Conservation (phyloP, 345 rosid species). For the Carallia pectinifolia region DNA sequence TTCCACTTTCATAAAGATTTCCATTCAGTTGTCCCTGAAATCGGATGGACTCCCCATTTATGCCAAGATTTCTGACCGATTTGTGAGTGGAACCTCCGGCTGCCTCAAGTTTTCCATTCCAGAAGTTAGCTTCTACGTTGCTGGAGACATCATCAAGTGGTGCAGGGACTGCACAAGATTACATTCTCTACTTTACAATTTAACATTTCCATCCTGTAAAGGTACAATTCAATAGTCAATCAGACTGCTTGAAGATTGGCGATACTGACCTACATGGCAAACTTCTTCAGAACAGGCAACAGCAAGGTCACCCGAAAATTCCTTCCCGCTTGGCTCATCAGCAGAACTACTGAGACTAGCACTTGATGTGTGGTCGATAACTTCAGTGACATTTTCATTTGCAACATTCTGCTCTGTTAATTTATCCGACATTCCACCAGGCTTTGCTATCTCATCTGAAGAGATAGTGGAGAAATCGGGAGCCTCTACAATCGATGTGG, state of each 20-base stretch:
- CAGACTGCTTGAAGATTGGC: conserved; percentile 18
- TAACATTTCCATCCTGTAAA: conserved; percentile 25
- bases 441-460: conserved; percentile 34
- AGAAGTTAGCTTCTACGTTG: conserved; percentile 32
- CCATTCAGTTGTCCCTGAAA: conserved; percentile 36
- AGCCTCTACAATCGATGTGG: conserved; percentile 34
- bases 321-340: conserved; percentile 37
- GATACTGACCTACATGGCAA: conserved; percentile 18
- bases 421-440: conserved; percentile 26
- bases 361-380: conserved; percentile 19
- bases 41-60: conserved; percentile 37
- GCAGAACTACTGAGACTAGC: conserved; percentile 28
- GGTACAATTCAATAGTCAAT: conserved; percentile 23
- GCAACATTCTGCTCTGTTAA: conserved; percentile 22
- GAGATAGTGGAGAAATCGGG: conserved; percentile 22
- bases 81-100: conserved; percentile 28
- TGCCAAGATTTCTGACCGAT: conserved; percentile 29
- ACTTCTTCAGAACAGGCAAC: conserved; percentile 29
- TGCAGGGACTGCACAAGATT: conserved; percentile 27
- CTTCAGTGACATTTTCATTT: conserved; percentile 21
- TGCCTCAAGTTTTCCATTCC: conserved; percentile 31
- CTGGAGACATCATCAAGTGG: conserved; percentile 22
- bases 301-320: conserved; percentile 25
- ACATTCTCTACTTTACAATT: conserved; percentile 29
- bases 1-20: conserved; percentile 32